Evolutionary conservation across 2,329 filamentous ascomycete genomes (phyloP).

Genomic region (Bertia moriformis): DNA sequence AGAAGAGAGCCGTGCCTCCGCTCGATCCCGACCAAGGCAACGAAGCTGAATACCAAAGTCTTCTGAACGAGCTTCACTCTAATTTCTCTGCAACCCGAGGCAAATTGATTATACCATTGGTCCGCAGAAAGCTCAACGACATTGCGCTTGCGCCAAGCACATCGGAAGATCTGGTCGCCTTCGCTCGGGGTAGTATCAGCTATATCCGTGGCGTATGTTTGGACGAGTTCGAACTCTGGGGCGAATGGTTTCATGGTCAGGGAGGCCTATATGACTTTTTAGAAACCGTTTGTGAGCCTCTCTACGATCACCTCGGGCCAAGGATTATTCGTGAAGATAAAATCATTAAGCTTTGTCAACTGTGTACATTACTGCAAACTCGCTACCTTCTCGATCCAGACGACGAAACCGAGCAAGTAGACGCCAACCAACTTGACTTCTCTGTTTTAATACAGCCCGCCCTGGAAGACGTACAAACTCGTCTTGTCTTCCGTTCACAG

Average conservation of each 20-base stretch:
- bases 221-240: slow-evolving; percentile 52
- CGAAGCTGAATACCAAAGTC: slow-evolving; percentile 5
- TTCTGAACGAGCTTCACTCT: slow-evolving; percentile 41
- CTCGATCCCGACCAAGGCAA: slow-evolving; percentile 18
- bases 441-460: slow-evolving; percentile 42
- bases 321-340: slow-evolving; percentile 54
- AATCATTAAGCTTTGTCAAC: slow-evolving; percentile 47
- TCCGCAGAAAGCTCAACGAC: slow-evolving; percentile 37
- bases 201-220: slow-evolving; percentile 48
- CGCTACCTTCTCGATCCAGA: slow-evolving; percentile 43
- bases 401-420: slow-evolving; percentile 28
- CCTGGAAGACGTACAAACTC: slow-evolving; percentile 49
- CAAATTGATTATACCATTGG: slow-evolving; percentile 44
- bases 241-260: slow-evolving; percentile 52
- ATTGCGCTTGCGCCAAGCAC: slow-evolving; percentile 41
- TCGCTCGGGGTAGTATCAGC: slow-evolving; percentile 47
- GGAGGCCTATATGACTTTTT: slow-evolving; percentile 49
- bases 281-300: slow-evolving; percentile 48
- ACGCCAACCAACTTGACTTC: slow-evolving; percentile 41
- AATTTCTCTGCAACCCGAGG: slow-evolving; percentile 49
- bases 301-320: slow-evolving; percentile 49
- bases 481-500: slow-evolving; percentile 48
- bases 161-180: slow-evolving; percentile 43
- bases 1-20: slow-evolving; percentile 46
- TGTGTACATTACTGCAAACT: slow-evolving; percentile 49